A percentile compares a stretch with the other conserved stretches of the same genome.
Evolutionary conservation across 192 early-diverging fungal species (phyloP).

Genomic region (Jimgerdemannia flammicorona): DNA sequence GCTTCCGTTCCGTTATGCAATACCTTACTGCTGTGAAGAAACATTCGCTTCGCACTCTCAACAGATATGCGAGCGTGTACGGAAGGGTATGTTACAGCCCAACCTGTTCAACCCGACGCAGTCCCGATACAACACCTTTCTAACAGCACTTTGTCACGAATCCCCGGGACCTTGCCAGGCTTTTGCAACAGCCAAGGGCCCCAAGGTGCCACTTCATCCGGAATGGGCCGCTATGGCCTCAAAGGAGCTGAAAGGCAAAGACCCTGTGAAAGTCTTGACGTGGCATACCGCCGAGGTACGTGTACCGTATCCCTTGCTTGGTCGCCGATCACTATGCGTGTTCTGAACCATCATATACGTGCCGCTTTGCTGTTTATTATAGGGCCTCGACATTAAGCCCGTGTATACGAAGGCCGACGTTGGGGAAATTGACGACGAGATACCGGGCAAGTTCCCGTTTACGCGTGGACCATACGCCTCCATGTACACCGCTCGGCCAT

Average conservation of each 20-base stretch:
- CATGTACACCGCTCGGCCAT: conserved; percentile 81
- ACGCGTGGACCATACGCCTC: conserved; percentile 83
- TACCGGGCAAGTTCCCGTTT: conserved; percentile 83
- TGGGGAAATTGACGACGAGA: conserved; percentile 53
- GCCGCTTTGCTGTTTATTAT: background rate
- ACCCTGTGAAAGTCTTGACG: conserved; percentile 63
- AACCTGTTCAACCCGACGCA: background rate
- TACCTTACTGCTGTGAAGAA: background rate
- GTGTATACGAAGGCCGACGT: conserved; percentile 78
- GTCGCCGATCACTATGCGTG: no score
- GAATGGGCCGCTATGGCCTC: conserved; percentile 70
- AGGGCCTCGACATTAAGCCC: conserved; percentile 81
- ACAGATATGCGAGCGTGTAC: background rate
- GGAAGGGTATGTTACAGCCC: background rate
- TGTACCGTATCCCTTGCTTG: background rate
- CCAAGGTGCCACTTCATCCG: conserved; percentile 56
- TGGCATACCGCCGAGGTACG: conserved; percentile 79
- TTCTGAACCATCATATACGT: no score
- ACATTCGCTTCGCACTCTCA: background rate
- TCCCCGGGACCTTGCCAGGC: conserved; percentile 3
- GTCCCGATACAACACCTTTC: background rate
- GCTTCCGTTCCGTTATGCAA: background rate
- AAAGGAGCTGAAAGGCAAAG: conserved; percentile 88
- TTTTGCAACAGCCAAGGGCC: background rate
- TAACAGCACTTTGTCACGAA: background rate